A percentile compares a stretch with the other conserved stretches of the same genome.
phyloP scores from a whole-genome alignment of 345 rosid species.

The Camelina hispida region DNA sequence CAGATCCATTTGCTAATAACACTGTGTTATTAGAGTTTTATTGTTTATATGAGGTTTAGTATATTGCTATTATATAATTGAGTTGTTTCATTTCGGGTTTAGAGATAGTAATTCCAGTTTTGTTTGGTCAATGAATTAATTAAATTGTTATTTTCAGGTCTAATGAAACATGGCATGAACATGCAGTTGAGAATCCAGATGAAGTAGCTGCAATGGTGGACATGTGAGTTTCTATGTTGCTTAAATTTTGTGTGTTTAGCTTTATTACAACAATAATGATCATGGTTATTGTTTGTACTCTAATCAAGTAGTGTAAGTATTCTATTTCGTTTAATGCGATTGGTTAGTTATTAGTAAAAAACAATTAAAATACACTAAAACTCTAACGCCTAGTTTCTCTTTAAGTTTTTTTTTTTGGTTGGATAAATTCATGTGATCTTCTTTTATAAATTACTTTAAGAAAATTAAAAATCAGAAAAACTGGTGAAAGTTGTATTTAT shows the following conservation, averaged over 20 bases:
- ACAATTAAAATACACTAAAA: background rate
- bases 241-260: background rate
- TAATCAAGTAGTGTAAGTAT: constrained; percentile 6
- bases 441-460: background rate
- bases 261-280: background rate
- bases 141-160: constrained; percentile 46
- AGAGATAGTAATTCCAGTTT: constrained; percentile 4
- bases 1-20: background rate
- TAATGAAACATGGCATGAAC: constrained; percentile 59
- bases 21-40: background rate
- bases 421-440: constrained; percentile 18
- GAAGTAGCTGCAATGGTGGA: constrained; percentile 76
- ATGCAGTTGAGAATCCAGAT: constrained; percentile 76
- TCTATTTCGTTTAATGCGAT: constrained; percentile 7
- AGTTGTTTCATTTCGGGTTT: constrained; percentile 1
- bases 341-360: constrained; percentile 20
- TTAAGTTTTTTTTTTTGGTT: background rate
- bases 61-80: background rate
- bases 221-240: constrained; percentile 62
- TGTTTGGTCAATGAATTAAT: background rate
- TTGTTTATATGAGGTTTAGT: constrained; percentile 6
- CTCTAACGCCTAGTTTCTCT: constrained; percentile 19
- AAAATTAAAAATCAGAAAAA: constrained; percentile 15
- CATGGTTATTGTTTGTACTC: background rate
- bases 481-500: constrained; percentile 38